These are phyloP conservation scores for Diaporthe sp. DNA, from an alignment of 2,329 filamentous ascomycete genomes.

Conservation along the genomic window DNA sequence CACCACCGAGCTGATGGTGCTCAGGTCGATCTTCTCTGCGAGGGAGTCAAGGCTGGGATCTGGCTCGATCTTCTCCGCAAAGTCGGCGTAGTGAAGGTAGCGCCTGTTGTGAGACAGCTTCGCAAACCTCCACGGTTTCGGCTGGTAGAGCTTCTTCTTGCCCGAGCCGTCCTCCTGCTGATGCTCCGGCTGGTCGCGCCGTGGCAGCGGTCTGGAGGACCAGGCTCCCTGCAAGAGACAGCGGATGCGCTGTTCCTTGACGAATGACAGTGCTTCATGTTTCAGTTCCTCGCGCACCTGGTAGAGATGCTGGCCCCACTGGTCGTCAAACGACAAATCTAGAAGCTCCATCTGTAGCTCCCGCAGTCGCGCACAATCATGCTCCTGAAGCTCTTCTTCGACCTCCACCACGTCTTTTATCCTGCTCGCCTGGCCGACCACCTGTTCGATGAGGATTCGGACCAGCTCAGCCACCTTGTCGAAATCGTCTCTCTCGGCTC, in stretches of 20 bases:
- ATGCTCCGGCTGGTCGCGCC: constrained; percentile 48
- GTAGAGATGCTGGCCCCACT: constrained; percentile 89
- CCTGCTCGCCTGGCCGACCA: constrained; percentile 83
- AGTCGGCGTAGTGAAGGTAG: constrained; percentile 91
- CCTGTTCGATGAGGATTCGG: constrained; percentile 88
- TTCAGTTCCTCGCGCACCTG: constrained; percentile 93
- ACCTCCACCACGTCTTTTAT: constrained; percentile 87
- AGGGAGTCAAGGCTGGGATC: constrained; percentile 80
- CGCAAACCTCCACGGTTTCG: constrained; percentile 81
- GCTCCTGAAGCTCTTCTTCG: constrained; percentile 88
- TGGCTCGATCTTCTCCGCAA: constrained; percentile 70
- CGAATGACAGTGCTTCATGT: constrained; percentile 92
- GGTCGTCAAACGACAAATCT: constrained; percentile 91
- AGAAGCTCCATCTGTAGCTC: constrained; percentile 94
- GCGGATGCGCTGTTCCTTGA: constrained; percentile 95
- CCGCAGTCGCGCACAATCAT: constrained; percentile 81
- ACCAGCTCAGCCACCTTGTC: constrained; percentile 93
- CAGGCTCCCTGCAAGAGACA: constrained; percentile 90
- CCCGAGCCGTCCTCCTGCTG: constrained; percentile 55
- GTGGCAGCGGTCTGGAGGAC: constrained; percentile 71
- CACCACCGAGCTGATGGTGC: constrained; percentile 89
- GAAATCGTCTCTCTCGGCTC: constrained; percentile 87
- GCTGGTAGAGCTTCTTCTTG: constrained; percentile 54
- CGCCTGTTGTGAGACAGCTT: constrained; percentile 91
- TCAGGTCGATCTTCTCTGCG: constrained; percentile 85